Percentiles rank a stretch among this genome's conserved stretches.
These are phyloP conservation scores for Euphorbia lathyris DNA, from an alignment of 345 rosid species.

Conservation along the genomic window DNA sequence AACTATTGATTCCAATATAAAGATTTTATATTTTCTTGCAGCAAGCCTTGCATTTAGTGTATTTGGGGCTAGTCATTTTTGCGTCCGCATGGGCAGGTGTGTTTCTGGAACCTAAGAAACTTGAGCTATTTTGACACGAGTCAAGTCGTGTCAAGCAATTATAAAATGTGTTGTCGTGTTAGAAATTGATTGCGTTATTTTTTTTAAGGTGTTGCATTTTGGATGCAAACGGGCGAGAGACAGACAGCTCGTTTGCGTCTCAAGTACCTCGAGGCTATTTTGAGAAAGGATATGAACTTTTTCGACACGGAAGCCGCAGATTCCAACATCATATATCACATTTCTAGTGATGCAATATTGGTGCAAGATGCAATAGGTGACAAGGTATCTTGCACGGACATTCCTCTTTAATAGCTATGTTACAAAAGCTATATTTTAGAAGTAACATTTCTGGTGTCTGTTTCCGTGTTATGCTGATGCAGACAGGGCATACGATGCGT, in stretches of 20 bases:
- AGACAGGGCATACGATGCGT: slow-evolving; percentile 76
- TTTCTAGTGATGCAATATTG: slow-evolving; percentile 78
- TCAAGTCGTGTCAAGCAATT: too few relatives aligned
- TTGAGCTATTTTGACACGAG: too few relatives aligned
- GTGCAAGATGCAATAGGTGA: slow-evolving; percentile 91
- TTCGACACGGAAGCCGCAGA: slow-evolving; percentile 78
- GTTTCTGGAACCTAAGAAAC: slow-evolving; percentile 5
- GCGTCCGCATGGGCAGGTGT: slow-evolving; percentile 74
- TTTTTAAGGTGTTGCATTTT: slow-evolving; percentile 57
- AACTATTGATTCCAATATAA: too few relatives aligned
- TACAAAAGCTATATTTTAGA: too few relatives aligned
- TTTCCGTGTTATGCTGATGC: slow-evolving; percentile 37
- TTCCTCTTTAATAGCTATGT: too few relatives aligned
- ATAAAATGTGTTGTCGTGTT: too few relatives aligned
- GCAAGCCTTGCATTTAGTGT: slow-evolving; percentile 69
- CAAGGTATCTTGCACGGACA: too few relatives aligned
- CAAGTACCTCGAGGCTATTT: slow-evolving; percentile 59
- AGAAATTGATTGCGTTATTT: too few relatives aligned
- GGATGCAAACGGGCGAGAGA: slow-evolving; percentile 93
- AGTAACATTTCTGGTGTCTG: too few relatives aligned
- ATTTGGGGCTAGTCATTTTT: slow-evolving; percentile 51
- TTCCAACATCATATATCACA: slow-evolving; percentile 56
- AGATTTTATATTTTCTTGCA: too few relatives aligned
- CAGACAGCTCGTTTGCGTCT: slow-evolving; percentile 70
- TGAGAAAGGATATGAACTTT: slow-evolving; percentile 57